Conservation (phyloP, 805 yeast genomes). For the Candida vartiovaarae region DNA sequence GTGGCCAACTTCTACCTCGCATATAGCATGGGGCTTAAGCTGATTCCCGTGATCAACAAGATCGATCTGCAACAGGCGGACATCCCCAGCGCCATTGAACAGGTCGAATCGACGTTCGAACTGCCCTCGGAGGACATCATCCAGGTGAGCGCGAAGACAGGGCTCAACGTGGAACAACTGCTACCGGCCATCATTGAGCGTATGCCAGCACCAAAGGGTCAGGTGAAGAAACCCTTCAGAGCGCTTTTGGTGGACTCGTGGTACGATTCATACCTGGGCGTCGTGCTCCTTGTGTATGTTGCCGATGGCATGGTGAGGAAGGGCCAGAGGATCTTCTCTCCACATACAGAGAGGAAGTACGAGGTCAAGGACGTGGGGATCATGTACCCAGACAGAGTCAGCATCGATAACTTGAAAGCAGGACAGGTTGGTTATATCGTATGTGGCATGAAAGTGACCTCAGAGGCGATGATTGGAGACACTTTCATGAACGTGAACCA, state of each 20-base stretch:
- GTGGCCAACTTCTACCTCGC: slow-evolving; percentile 96
- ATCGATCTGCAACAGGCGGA: slow-evolving; percentile 88
- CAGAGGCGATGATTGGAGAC: slow-evolving; percentile 88
- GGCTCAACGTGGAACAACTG: slow-evolving; percentile 68
- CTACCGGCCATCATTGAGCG: slow-evolving; percentile 75
- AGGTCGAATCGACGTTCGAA: slow-evolving; percentile 81
- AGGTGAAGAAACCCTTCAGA: slow-evolving; percentile 44
- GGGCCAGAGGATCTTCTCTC: slow-evolving; percentile 72
- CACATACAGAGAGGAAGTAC: slow-evolving; percentile 66
- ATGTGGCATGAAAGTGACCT: slow-evolving; percentile 88
- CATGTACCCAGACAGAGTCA: slow-evolving; percentile 83
- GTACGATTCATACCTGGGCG: slow-evolving; percentile 93
- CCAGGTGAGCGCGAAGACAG: slow-evolving; percentile 89
- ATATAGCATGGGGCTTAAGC: slow-evolving; percentile 69
- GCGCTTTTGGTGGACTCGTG: slow-evolving; percentile 93
- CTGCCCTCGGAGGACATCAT: slow-evolving; percentile 66
- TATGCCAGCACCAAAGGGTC: slow-evolving; percentile 75
- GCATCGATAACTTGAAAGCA: slow-evolving; percentile 59
- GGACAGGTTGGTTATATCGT: slow-evolving; percentile 95
- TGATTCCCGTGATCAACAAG: slow-evolving; percentile 87
- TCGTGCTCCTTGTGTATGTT: slow-evolving; percentile 73
- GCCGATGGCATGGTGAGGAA: slow-evolving; percentile 75
- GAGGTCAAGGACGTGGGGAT: slow-evolving; percentile 92
- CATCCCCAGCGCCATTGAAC: slow-evolving; percentile 71
- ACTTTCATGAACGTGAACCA: slow-evolving; percentile 62